Base-by-base conservation (phyloP, 169 alveolate genomes). In the Neospora caninum region DNA sequence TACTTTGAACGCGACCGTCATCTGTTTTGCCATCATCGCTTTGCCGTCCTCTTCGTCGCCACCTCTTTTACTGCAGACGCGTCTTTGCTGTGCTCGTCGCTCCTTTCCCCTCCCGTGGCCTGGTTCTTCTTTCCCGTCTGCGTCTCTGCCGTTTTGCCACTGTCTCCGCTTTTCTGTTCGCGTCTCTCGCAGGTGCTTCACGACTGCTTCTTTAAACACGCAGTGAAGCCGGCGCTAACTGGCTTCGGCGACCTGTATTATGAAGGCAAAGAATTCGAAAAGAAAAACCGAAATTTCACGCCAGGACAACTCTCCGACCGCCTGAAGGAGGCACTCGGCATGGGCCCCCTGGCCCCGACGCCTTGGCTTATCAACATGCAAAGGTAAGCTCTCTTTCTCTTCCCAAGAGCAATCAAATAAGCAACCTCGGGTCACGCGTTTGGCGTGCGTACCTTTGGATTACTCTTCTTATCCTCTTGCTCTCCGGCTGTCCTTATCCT, bases 361-460 rank as follows among this genome's bases (percentile, higher is more conserved):
- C 99, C 99, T 70, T 99, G 99, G 99, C 96, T 99, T 36, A 95
- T 97, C 92, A 99, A 98, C 96, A 99, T 99, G 99, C 99, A 99
- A 96, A 98, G 99, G 94, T 98, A 69, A 67, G 39, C 13, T 27
- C 45, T 0, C 43, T 10, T 22, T n/a, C 84, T 69, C 38, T n/a
- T 69, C 80, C 27, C n/a, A n/a, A n/a, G n/a, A n/a, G n/a, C n/a
- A n/a, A n/a, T n/a, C n/a, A n/a, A n/a, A n/a, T n/a, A 9, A 29
- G 80, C 80, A 25, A 29, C 80, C 13, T 10, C 34, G 10, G 41
- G 18, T 6, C 80, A 29, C 41, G 31, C 80, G 31, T 9, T 69
- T n/a, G 10, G 6, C 13, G 6, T 10, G 29, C 18, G 41, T 69
- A 29, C 18, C 80, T 69, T 6, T n/a, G 10, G 31, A 25, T 69